Conservation (phyloP, 1,139 yeast genomes). For the Nadsonia commutata region DNA sequence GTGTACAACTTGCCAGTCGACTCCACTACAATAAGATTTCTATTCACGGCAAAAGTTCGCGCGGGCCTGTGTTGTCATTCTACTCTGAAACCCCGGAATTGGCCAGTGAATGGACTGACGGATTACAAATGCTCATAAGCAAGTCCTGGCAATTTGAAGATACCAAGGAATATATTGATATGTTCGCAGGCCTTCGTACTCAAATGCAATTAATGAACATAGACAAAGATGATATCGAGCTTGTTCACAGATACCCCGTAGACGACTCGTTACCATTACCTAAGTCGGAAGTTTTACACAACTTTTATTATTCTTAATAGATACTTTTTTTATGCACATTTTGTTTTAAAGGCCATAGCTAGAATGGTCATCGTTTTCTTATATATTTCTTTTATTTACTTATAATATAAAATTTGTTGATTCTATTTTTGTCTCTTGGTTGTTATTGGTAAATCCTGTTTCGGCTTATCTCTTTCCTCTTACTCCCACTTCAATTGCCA, state of each 20-base stretch:
- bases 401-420: too few species aligned
- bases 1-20: constrained; percentile 15
- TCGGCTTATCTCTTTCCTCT: too few species aligned
- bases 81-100: constrained; percentile 60
- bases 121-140: constrained; percentile 44
- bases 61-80: constrained; percentile 31
- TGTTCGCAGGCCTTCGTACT: constrained; percentile 43
- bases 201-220: constrained; percentile 51
- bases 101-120: constrained; percentile 68
- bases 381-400: too few species aligned
- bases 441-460: too few species aligned
- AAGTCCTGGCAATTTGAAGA: constrained; percentile 35
- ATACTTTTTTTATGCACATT: too few species aligned
- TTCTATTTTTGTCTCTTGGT: too few species aligned
- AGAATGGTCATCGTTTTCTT: too few species aligned
- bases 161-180: constrained; percentile 43
- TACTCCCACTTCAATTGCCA: neutral
- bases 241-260: neutral
- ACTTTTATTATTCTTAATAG: too few species aligned
- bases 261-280: too few species aligned
- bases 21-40: constrained; percentile 17
- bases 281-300: too few species aligned
- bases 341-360: too few species aligned
- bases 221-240: constrained; percentile 19
- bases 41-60: constrained; percentile 9